A percentile compares a stretch with the other conserved stretches of the same genome.
Evolutionary conservation across 352 stramenopile genomes (phyloP).

Genomic region (Globisporangium nunn): DNA sequence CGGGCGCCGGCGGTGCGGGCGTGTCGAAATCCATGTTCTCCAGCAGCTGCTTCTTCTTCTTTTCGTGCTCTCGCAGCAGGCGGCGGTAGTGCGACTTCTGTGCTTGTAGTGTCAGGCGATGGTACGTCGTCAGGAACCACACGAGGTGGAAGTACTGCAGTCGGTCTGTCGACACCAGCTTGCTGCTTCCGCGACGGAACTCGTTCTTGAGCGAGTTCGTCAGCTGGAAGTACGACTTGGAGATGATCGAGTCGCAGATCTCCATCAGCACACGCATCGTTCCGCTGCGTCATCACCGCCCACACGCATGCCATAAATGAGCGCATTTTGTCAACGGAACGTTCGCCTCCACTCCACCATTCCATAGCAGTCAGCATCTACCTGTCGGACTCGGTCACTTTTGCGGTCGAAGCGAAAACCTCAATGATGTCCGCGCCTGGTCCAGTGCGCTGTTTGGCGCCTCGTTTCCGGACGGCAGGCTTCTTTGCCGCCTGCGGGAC

Average conservation of each 20-base stretch:
- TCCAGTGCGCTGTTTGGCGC: conserved; percentile 33
- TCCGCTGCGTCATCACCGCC: conserved; percentile 13
- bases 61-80: conserved; percentile 42
- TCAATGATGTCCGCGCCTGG: conserved; percentile 66
- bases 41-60: conserved; percentile 40
- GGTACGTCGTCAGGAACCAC: conserved; percentile 81
- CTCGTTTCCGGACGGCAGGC: conserved; percentile 29
- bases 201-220: conserved; percentile 84
- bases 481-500: conserved; percentile 71
- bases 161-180: conserved; percentile 78
- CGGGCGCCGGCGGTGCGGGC: conserved; percentile 21
- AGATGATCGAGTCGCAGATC: conserved; percentile 66
- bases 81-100: conserved; percentile 66
- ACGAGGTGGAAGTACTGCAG: conserved; percentile 86
- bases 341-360: background rate
- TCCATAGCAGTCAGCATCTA: conserved; percentile 14
- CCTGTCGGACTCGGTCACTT: conserved; percentile 52
- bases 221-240: conserved; percentile 80
- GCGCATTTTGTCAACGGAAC: background rate
- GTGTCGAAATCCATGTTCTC: conserved; percentile 50
- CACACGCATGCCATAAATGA: background rate
- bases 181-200: conserved; percentile 77
- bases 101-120: conserved; percentile 66
- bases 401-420: conserved; percentile 63
- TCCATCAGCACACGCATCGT: conserved; percentile 64